Conservation (phyloP, 176 grass and related monocot genomes). For the Triticum dicoccoides region DNA sequence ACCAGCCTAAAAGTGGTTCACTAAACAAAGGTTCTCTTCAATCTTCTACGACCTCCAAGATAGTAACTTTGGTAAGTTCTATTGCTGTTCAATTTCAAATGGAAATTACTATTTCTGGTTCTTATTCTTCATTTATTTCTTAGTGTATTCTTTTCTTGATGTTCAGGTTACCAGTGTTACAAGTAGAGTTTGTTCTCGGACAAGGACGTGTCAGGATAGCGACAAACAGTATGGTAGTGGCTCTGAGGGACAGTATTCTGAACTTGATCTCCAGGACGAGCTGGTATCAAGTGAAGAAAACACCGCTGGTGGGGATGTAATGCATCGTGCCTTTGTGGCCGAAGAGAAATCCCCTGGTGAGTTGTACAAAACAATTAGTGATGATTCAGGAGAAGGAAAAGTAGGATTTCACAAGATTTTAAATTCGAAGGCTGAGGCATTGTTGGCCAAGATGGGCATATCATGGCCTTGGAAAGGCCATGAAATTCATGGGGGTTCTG, state of each 20-base stretch:
- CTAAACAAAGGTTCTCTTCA: conserved; percentile 32
- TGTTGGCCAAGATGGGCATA: conserved; percentile 56
- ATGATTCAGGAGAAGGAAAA: conserved; percentile 56
- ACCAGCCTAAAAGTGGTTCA: not conserved
- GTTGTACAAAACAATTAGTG: conserved; percentile 40
- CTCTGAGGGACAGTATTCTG: conserved; percentile 31
- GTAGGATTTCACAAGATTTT: conserved; percentile 57
- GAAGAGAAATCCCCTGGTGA: conserved; percentile 31
- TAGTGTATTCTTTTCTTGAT: conserved; percentile 34
- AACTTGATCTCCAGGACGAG: conserved; percentile 47
- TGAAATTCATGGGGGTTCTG: conserved; percentile 37
- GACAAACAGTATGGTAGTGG: conserved; percentile 14
- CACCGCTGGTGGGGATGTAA: conserved; percentile 9
- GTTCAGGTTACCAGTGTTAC: conserved; percentile 84
- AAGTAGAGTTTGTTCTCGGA: conserved; percentile 62
- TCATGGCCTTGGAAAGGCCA: conserved; percentile 76
- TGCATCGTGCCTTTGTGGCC: conserved; percentile 3
- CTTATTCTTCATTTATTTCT: conserved; percentile 41
- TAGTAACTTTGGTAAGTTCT: conserved; percentile 65
- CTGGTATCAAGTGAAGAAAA: conserved; percentile 45
- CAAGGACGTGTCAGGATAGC: conserved; percentile 29
- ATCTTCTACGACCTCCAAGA: conserved; percentile 65
- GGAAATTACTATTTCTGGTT: not conserved
- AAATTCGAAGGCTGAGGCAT: conserved; percentile 60
- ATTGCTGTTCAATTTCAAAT: conserved; percentile 8